Conservation (phyloP, 1,284 basidiomycete species). For the Cryptococcus floricola region DNA sequence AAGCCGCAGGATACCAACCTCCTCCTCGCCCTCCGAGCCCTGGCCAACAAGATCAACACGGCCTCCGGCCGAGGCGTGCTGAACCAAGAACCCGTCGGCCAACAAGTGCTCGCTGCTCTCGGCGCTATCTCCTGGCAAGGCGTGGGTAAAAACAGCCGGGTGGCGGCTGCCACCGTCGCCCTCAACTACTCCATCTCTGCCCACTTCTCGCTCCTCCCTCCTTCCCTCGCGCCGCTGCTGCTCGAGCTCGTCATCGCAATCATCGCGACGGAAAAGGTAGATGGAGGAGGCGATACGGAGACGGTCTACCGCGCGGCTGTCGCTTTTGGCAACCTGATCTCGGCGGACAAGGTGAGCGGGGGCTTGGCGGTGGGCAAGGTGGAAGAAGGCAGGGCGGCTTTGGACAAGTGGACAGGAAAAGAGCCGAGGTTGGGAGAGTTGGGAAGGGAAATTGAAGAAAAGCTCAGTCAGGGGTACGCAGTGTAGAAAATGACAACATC, state of each 20-base stretch:
- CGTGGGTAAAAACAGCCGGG: conserved; percentile 32
- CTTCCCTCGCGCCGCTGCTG: not conserved
- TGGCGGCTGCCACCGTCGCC: conserved; percentile 39
- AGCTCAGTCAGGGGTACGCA: not conserved
- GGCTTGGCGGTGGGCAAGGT: conserved; percentile 38
- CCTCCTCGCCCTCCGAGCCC: conserved; percentile 72
- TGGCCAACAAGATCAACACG: conserved; percentile 69
- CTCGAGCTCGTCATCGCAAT: conserved; percentile 52
- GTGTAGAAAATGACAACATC: no score
- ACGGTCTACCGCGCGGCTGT: conserved; percentile 78
- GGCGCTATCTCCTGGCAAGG: conserved; percentile 36
- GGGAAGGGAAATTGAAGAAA: conserved; percentile 36
- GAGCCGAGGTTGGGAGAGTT: conserved; percentile 49
- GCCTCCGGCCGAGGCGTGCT: conserved; percentile 52
- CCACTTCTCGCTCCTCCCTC: not conserved
- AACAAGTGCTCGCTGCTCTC: conserved; percentile 55
- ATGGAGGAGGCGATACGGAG: conserved; percentile 66
- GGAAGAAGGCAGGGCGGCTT: conserved; percentile 33
- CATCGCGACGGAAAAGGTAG: conserved; percentile 58
- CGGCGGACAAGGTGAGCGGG: conserved; percentile 47
- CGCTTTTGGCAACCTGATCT: conserved; percentile 80
- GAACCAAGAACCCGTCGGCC: conserved; percentile 55
- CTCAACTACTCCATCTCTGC: conserved; percentile 34
- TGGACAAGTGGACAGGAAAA: conserved; percentile 26
- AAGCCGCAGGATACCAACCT: conserved; percentile 81